Percentiles rank a stretch among this genome's conserved stretches.
These are phyloP conservation scores for Pelargonium citronellum DNA, from an alignment of 441 rosid genomes.

Conservation along the genomic window DNA sequence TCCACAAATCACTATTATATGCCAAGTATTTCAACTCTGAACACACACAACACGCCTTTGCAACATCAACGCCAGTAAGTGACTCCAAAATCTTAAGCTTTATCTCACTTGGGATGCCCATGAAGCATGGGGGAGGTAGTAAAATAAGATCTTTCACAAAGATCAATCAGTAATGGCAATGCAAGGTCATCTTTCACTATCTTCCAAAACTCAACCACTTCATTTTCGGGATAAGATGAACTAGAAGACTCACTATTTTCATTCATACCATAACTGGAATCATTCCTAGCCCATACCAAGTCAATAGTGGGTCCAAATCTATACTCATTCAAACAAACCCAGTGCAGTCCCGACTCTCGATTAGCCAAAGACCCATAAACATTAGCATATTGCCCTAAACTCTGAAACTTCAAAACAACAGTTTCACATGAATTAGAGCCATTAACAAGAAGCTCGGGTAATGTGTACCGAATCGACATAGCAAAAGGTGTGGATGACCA, in stretches of 20 bases:
- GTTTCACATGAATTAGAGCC: conserved; percentile 25
- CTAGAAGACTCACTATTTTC: conserved; percentile 22
- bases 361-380: conserved; percentile 46
- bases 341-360: conserved; percentile 21
- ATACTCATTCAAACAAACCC: conserved; percentile 35
- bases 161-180: conserved; percentile 51
- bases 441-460: conserved; percentile 36
- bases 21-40: conserved; percentile 44
- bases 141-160: conserved; percentile 47
- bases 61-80: conserved; percentile 47
- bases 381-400: conserved; percentile 40
- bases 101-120: conserved; percentile 50
- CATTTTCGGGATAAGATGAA: conserved; percentile 21
- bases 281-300: conserved; percentile 29
- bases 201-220: conserved; percentile 62
- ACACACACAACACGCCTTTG: conserved; percentile 45
- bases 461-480: conserved; percentile 46
- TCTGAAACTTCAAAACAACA: conserved; percentile 47
- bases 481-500: conserved; percentile 28
- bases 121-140: conserved; percentile 49
- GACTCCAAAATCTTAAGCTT: conserved; percentile 54
- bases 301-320: conserved; percentile 42
- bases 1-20: conserved; percentile 56
- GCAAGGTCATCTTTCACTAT: conserved; percentile 60
- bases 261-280: conserved; percentile 11